Evolutionary conservation across 257 asterid species (phyloP), one percentile per base, ranked within the genome.

Genomic region (Solanum pimpinellifolium): DNA sequence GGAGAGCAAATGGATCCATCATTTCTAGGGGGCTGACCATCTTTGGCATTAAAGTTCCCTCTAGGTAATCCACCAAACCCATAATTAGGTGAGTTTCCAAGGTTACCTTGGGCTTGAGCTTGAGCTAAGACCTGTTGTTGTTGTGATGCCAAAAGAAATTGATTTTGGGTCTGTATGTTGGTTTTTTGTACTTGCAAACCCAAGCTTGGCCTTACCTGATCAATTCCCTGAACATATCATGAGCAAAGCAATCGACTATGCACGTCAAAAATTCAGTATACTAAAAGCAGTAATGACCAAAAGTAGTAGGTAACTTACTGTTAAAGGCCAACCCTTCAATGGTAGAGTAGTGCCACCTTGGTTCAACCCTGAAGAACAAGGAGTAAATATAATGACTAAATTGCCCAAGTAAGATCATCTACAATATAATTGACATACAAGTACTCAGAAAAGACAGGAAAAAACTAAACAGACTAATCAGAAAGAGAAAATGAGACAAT

Each of bases 1-100:
- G 98, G 98, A 35, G 99, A 97, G 92, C 99, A 97, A 86, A 97
- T 92, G 87, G 99, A 92, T 87, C 98, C 98, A 89, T 96, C 99
- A 89, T 97, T 97, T 93, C 98, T 94, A 12, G 94, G 93, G 72
- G 96, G 96, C 84, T 93, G 99, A 66, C 99, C 97, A 90, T 96
- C 99, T 94, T 96, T 96, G 47, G 94, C 89, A 88, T 89, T 95
- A 83, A 92, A 93, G 87, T 89, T 97, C 49, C 96, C 97, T 91
- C 98, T 94, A 29, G 98, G 98, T 80, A 97, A 91, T 80, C 98
- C 99, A 87, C 97, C 97, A 86, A 93, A 92, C 82, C 99, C 99
- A 89, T 93, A 95, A 91, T 89, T 93, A 66, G 94, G 89, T 33
- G 98, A 93, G 90, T 88, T 94, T 90, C 85, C 85, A 49, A 97